These are phyloP conservation scores for Populus simonii DNA, from an alignment of 345 rosid genomes.

Conservation along the genomic window DNA sequence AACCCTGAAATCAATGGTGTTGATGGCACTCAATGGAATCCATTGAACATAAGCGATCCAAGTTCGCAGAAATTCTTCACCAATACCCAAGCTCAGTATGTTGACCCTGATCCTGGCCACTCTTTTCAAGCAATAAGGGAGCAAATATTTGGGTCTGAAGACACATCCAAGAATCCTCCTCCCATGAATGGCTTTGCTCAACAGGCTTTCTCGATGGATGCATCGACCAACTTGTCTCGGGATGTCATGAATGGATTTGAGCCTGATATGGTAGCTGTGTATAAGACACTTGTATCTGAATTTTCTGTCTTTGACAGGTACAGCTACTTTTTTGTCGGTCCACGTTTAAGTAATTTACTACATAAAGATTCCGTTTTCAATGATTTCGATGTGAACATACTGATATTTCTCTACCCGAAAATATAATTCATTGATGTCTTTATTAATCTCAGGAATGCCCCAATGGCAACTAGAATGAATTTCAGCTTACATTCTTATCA, in stretches of 20 bases:
- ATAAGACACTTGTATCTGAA: slow-evolving; percentile 71
- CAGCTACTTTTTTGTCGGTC: not conserved
- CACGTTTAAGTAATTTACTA: not conserved
- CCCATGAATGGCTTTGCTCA: slow-evolving; percentile 92
- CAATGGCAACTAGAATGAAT: not conserved
- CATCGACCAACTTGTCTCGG: slow-evolving; percentile 48
- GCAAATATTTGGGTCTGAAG: slow-evolving; percentile 75
- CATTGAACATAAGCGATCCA: slow-evolving; percentile 47
- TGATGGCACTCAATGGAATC: slow-evolving; percentile 63
- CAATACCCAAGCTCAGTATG: slow-evolving; percentile 55
- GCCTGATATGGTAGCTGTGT: slow-evolving; percentile 72
- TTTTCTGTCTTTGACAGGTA: slow-evolving; percentile 88
- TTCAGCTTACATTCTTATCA: not conserved
- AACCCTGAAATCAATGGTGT: slow-evolving; percentile 87
- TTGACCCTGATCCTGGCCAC: slow-evolving; percentile 96
- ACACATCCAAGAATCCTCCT: slow-evolving; percentile 58
- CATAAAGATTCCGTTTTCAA: not conserved
- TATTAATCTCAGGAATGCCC: not conserved
- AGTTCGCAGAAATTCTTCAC: slow-evolving; percentile 40
- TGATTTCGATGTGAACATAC: not conserved
- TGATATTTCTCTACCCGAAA: not conserved
- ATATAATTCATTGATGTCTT: not conserved
- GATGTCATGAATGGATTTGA: slow-evolving; percentile 80
- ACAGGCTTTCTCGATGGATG: slow-evolving; percentile 64
- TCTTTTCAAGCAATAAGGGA: slow-evolving; percentile 89